A percentile compares a stretch with the other conserved stretches of the same genome.
Evolutionary conservation across 164 flowering plant genomes (phyloP).

Genomic region (Macadamia tetraphylla): DNA sequence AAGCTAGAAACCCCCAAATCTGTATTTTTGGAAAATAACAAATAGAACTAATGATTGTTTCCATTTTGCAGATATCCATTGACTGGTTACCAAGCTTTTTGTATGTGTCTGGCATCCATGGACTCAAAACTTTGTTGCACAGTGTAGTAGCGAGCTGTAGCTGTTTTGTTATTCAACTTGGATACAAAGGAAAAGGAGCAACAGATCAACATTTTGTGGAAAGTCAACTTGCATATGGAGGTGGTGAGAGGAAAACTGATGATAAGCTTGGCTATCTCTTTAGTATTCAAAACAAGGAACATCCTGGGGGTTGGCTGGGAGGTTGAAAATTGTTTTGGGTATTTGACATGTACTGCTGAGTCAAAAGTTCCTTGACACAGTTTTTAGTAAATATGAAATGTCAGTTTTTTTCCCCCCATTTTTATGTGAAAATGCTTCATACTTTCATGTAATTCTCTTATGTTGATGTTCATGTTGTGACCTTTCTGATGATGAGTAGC

Average conservation of each 20-base stretch:
- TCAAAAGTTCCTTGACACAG: background rate
- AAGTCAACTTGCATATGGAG: background rate
- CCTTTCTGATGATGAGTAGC: background rate
- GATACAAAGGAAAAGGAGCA: background rate
- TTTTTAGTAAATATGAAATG: background rate
- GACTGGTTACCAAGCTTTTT: slow-evolving; percentile 90
- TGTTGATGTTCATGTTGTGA: background rate
- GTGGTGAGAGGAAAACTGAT: background rate
- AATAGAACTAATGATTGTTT: background rate
- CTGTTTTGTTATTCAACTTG: slow-evolving; percentile 5
- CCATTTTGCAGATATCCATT: slow-evolving; percentile 67
- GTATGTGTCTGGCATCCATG: slow-evolving; percentile 87
- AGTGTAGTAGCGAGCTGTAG: slow-evolving; percentile 21
- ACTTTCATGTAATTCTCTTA: background rate
- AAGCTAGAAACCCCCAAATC: no score
- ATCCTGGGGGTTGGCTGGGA: background rate
- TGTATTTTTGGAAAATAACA: background rate
- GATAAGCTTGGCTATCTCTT: no score
- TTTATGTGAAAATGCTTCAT: background rate
- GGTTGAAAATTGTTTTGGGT: background rate
- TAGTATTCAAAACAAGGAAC: background rate
- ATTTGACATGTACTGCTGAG: background rate
- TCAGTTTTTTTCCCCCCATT: background rate
- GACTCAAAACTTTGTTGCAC: slow-evolving; percentile 93
- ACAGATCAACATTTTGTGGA: background rate